Conservation (phyloP, 2,329 filamentous ascomycete genomes). For the Drechslerella stenobrocha region DNA sequence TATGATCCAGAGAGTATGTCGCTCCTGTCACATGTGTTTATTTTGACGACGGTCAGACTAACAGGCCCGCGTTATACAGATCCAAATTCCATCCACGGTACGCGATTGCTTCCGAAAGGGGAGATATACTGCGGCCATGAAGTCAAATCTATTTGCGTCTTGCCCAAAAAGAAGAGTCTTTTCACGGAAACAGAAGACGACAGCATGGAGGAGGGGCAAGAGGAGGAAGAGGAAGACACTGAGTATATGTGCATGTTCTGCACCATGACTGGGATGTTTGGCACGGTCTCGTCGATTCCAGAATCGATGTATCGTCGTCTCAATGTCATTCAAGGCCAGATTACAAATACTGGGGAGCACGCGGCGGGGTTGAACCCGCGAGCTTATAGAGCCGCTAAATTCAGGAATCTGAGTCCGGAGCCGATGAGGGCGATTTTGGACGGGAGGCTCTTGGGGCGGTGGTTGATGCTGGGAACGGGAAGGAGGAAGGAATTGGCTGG, state of each 20-base stretch:
- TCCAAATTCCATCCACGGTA: conserved; percentile 87
- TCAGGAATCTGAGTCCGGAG: conserved; percentile 49
- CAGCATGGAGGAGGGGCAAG: conserved; percentile 55
- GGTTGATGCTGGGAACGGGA: conserved; percentile 51
- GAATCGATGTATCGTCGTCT: conserved; percentile 84
- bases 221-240: conserved; percentile 51
- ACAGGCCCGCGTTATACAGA: conserved; percentile 62
- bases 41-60: conserved; percentile 46
- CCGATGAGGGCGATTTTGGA: conserved; percentile 52
- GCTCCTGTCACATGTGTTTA: neutral
- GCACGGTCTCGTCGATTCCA: conserved; percentile 73
- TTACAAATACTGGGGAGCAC: conserved; percentile 74
- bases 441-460: conserved; percentile 50
- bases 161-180: conserved; percentile 61
- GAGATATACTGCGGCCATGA: conserved; percentile 85
- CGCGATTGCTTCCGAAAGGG: conserved; percentile 80
- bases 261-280: conserved; percentile 74
- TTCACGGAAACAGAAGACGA: conserved; percentile 54
- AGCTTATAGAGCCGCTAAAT: conserved; percentile 67
- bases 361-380: conserved; percentile 80
- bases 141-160: conserved; percentile 71
- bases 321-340: conserved; percentile 75
- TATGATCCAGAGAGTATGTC: conserved; percentile 89
- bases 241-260: conserved; percentile 66
- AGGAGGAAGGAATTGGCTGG: conserved; percentile 52